Conservation (phyloP, 495 filamentous ascomycete species). For the Xanthoparmelia taractica region DNA sequence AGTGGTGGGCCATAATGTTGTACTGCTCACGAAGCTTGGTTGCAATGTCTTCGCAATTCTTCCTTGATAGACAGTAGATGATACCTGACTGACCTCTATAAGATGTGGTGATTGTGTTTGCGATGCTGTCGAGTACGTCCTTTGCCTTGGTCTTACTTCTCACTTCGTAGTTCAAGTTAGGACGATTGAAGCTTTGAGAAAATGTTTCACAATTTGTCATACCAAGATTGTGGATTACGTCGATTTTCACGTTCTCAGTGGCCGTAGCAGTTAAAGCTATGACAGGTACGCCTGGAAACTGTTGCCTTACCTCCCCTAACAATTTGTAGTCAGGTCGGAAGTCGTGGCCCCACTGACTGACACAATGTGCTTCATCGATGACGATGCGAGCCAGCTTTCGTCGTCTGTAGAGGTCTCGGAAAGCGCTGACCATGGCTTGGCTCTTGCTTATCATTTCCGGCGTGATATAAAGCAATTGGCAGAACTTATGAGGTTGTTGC, state of each 20-base stretch:
- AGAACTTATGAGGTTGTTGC: conserved; percentile 52
- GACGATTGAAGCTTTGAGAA: conserved; percentile 86
- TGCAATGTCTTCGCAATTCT: conserved; percentile 73
- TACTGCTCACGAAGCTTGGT: conserved; percentile 50
- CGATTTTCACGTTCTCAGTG: conserved; percentile 81
- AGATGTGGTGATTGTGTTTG: conserved; percentile 54
- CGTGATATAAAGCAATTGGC: conserved; percentile 88
- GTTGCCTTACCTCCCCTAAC: conserved; percentile 60
- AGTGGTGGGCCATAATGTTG: conserved; percentile 68
- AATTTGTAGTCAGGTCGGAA: conserved; percentile 95
- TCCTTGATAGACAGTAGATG: conserved; percentile 84
- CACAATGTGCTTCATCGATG: conserved; percentile 96
- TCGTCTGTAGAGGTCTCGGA: conserved; percentile 56
- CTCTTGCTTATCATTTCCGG: conserved; percentile 93
- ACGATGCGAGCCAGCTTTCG: conserved; percentile 78
- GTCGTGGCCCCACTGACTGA: conserved; percentile 98
- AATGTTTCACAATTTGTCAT: conserved; percentile 72
- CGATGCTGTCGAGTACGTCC: conserved; percentile 58
- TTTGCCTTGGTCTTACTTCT: conserved; percentile 47
- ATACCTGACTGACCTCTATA: conserved; percentile 77
- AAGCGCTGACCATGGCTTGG: conserved; percentile 47
- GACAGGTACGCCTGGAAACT: conserved; percentile 69
- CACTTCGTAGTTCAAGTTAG: conserved; percentile 85
- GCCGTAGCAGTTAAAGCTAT: conserved; percentile 95
- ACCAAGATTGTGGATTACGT: conserved; percentile 79